Conservation (phyloP, 1,284 basidiomycete genomes). For the Apiotrichum brassicae region DNA sequence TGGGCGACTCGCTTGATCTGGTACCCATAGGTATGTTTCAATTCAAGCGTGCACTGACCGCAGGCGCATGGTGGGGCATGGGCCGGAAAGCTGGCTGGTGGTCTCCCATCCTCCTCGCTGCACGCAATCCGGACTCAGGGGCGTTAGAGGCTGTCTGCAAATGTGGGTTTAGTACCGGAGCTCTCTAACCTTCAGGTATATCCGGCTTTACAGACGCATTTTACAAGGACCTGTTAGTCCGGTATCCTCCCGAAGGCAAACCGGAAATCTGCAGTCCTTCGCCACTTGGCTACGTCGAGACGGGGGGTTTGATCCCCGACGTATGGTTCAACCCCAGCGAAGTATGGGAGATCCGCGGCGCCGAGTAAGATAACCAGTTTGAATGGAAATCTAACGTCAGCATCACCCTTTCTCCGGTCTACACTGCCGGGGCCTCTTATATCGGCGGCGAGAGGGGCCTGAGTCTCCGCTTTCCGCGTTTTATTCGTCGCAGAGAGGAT, state of each 20-base stretch:
- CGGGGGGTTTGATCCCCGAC: constrained; percentile 68
- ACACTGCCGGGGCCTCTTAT: constrained; percentile 68
- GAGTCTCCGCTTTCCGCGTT: constrained; percentile 55
- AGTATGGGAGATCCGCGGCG: constrained; percentile 87
- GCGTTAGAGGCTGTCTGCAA: constrained; percentile 77
- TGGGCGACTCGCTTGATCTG: constrained; percentile 53
- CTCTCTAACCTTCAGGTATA: constrained; percentile 22
- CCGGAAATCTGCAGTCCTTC: constrained; percentile 59
- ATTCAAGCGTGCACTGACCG: background rate
- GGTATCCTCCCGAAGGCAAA: constrained; percentile 55
- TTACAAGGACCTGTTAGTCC: constrained; percentile 66
- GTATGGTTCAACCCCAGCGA: constrained; percentile 80
- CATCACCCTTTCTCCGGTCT: constrained; percentile 82
- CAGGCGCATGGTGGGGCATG: constrained; percentile 80
- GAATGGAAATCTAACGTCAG: constrained; percentile 43
- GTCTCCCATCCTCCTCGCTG: constrained; percentile 79
- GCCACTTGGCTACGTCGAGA: constrained; percentile 61
- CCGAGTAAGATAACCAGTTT: constrained; percentile 56
- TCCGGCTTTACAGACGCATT: constrained; percentile 81
- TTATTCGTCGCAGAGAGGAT: constrained; percentile 53
- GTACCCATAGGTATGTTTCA: constrained; percentile 53
- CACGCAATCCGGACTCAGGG: constrained; percentile 66
- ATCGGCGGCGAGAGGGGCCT: constrained; percentile 64
- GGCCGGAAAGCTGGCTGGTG: constrained; percentile 92
- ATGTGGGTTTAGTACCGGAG: constrained; percentile 49